Conservation (phyloP, 225 moss, liverwort and hornwort genomes). For the Lunularia cruciata region DNA sequence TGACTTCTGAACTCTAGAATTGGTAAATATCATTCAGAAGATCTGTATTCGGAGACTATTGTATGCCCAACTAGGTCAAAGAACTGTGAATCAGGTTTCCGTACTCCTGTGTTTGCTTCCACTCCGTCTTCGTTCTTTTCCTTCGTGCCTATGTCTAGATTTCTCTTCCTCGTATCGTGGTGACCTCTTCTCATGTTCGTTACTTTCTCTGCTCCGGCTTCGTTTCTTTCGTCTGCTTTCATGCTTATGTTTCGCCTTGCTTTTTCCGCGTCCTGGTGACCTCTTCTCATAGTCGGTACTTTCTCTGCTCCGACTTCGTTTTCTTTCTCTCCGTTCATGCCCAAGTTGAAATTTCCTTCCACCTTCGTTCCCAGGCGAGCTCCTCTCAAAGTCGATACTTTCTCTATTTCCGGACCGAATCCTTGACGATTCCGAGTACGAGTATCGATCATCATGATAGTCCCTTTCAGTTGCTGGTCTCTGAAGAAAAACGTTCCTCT, state of each 20-base stretch:
- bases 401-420: conserved; percentile 23
- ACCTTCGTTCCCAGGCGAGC: not conserved
- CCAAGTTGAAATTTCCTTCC: not conserved
- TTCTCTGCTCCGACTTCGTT: conserved; percentile 12
- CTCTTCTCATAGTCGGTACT: conserved; percentile 2
- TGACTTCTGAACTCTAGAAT: too few relatives aligned
- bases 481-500: not conserved
- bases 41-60: too few relatives aligned
- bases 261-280: not conserved
- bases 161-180: conserved; percentile 3
- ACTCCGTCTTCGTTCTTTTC: conserved; percentile 15
- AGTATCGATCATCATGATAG: conserved; percentile 4
- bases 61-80: too few relatives aligned
- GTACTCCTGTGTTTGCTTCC: conserved; percentile 21
- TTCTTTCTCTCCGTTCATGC: conserved; percentile 12
- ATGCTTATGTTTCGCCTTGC: conserved; percentile 21
- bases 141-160: conserved; percentile 23
- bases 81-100: conserved; percentile 10
- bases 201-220: conserved; percentile 17
- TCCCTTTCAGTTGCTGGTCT: not conserved
- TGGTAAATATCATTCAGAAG: too few relatives aligned
- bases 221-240: conserved; percentile 11
- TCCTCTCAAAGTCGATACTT: conserved; percentile 12
- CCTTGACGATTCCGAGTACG: conserved; percentile 5
- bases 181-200: not conserved